These are phyloP conservation scores for Metschnikowia lochheadii DNA, from an alignment of 805 yeast species.

Conservation along the genomic window DNA sequence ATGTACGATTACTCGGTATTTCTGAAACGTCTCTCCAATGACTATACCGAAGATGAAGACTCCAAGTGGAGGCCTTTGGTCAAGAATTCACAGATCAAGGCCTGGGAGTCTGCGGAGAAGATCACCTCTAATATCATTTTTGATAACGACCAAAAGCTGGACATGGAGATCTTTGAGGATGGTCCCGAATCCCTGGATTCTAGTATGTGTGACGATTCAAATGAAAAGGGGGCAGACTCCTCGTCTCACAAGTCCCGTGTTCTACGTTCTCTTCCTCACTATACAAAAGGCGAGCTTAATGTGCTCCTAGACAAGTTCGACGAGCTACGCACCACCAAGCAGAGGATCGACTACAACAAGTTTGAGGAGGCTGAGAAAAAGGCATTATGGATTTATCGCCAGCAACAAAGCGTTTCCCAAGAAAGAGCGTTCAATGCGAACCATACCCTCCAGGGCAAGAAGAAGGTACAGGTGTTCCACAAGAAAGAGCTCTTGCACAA, in stretches of 20 bases:
- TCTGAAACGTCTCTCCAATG: not conserved
- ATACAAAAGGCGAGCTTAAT: slow-evolving; percentile 33
- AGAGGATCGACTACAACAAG: slow-evolving; percentile 4
- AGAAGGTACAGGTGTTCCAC: slow-evolving; percentile 39
- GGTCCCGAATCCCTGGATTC: slow-evolving; percentile 4
- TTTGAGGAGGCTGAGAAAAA: slow-evolving; percentile 22
- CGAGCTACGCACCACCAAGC: slow-evolving; percentile 8
- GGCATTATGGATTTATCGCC: slow-evolving; percentile 26
- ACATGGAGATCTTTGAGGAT: slow-evolving; percentile 9
- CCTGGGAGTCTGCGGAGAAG: slow-evolving; percentile 45
- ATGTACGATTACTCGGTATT: slow-evolving; percentile 38
- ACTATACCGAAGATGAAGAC: slow-evolving; percentile 1
- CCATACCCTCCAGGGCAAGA: slow-evolving; percentile 29
- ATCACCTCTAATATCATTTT: slow-evolving; percentile 34
- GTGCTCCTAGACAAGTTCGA: slow-evolving; percentile 21
- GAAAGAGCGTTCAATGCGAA: slow-evolving; percentile 32
- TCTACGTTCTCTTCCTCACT: slow-evolving; percentile 37
- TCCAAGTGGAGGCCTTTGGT: slow-evolving; percentile 27
- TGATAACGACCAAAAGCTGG: slow-evolving; percentile 25
- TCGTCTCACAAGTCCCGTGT: slow-evolving; percentile 1
- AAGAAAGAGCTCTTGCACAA: slow-evolving; percentile 37
- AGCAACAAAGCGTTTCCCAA: slow-evolving; percentile 28
- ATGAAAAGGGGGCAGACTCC: not conserved
- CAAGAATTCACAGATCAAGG: slow-evolving; percentile 39
- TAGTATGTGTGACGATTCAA: slow-evolving; percentile 4